Percentiles rank a stretch among this genome's conserved stretches.
Evolutionary conservation across 2,329 filamentous ascomycete species (phyloP).

Genomic region (Calonectria fujianensis): DNA sequence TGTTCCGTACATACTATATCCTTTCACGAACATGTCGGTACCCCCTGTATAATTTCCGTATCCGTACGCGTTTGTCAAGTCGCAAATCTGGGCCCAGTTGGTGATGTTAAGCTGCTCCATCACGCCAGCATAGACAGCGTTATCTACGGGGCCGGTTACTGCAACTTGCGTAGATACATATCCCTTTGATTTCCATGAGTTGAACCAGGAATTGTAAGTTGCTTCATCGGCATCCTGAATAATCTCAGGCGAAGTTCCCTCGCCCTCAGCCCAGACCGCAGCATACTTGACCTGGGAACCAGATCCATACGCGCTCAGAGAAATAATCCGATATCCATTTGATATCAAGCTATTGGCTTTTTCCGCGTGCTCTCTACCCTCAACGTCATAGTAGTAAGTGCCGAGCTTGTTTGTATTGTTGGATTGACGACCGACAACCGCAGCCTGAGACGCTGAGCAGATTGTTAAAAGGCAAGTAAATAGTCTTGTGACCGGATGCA

Average conservation of each 20-base stretch:
- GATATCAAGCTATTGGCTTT: not conserved
- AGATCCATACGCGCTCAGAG: conserved; percentile 43
- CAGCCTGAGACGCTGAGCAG: not conserved
- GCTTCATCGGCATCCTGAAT: conserved; percentile 27
- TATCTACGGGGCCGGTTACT: conserved; percentile 38
- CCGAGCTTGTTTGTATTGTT: not conserved
- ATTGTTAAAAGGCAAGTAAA: not conserved
- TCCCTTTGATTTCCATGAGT: conserved; percentile 15
- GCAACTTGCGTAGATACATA: conserved; percentile 38
- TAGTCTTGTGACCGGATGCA: not conserved
- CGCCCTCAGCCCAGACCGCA: conserved; percentile 36
- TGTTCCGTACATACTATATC: conserved; percentile 46
- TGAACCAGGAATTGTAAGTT: conserved; percentile 41
- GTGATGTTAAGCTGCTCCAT: conserved; percentile 34
- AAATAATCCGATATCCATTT: conserved; percentile 37
- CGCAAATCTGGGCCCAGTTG: conserved; percentile 43
- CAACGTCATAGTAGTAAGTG: conserved; percentile 37
- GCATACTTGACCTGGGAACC: conserved; percentile 40
- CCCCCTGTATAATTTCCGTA: conserved; percentile 22
- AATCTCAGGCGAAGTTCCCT: conserved; percentile 16
- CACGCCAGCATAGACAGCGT: conserved; percentile 34
- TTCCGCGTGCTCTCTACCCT: conserved; percentile 15
- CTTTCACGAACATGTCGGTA: conserved; percentile 31
- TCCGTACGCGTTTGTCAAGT: conserved; percentile 12
- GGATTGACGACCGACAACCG: not conserved